Evolutionary conservation across 768 basidiomycete species (phyloP).

Genomic region (Myochromella boudieri): DNA sequence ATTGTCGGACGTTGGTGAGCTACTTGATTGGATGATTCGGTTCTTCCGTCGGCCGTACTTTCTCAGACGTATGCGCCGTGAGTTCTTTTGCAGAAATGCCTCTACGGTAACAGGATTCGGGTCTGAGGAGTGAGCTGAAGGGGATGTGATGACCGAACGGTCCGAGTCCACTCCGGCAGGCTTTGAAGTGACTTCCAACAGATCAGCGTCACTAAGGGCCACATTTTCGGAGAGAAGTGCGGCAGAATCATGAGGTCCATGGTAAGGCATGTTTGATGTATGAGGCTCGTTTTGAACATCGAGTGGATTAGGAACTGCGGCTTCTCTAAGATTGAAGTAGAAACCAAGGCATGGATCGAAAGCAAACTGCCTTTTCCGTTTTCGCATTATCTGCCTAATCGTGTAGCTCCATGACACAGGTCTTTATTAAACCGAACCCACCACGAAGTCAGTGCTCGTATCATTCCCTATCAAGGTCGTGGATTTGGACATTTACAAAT

Average conservation of each 20-base stretch:
- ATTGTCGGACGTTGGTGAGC: constrained; percentile 1
- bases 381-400: background rate
- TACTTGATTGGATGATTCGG: constrained; percentile 13
- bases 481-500: too few relatives aligned
- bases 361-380: background rate
- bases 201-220: background rate
- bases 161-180: background rate
- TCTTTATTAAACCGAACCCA: too few relatives aligned
- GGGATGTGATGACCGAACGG: too few relatives aligned
- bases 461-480: too few relatives aligned
- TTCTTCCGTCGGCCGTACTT: constrained; percentile 21
- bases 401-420: too few relatives aligned
- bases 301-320: too few relatives aligned
- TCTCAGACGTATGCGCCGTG: constrained; percentile 7
- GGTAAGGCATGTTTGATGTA: too few relatives aligned
- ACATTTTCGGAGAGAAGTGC: background rate
- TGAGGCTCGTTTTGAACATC: too few relatives aligned
- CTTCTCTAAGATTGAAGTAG: constrained; percentile 27
- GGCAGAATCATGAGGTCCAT: background rate
- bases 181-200: background rate
- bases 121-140: constrained; percentile 9
- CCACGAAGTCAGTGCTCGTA: background rate
- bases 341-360: constrained; percentile 41
- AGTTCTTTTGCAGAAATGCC: constrained; percentile 25
- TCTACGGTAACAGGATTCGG: constrained; percentile 27